Percentiles rank a stretch among this genome's conserved stretches.
These are phyloP conservation scores for Calcarisporium arbuscula DNA, from an alignment of 2,329 filamentous ascomycete genomes.

Conservation along the genomic window DNA sequence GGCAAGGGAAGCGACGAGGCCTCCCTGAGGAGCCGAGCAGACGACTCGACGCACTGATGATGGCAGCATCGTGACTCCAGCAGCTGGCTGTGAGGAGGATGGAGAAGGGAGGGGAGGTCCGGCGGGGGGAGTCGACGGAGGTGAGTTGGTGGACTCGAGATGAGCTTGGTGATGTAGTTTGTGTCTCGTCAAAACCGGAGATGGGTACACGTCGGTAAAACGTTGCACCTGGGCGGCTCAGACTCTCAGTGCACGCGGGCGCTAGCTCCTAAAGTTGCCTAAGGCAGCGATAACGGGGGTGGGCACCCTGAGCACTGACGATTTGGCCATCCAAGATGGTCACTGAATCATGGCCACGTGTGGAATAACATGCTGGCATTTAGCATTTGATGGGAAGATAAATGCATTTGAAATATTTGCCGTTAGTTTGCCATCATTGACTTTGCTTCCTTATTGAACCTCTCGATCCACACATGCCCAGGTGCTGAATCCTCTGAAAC, in stretches of 20 bases:
- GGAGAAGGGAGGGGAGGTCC: conserved; percentile 11
- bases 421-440: too few species aligned
- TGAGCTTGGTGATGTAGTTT: conserved; percentile 27
- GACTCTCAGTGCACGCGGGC: conserved; percentile 8
- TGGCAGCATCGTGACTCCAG: conserved; percentile 42
- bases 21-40: conserved; percentile 38
- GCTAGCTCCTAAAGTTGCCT: conserved; percentile 20
- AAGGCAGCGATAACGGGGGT: conserved; percentile 25
- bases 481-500: too few species aligned
- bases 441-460: too few species aligned
- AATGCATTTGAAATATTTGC: too few species aligned
- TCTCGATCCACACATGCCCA: too few species aligned
- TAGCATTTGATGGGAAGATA: too few species aligned
- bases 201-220: conserved; percentile 29
- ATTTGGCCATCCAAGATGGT: too few species aligned
- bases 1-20: conserved; percentile 35
- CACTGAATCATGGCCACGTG: too few species aligned
- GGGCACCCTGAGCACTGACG: not conserved
- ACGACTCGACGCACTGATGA: conserved; percentile 50
- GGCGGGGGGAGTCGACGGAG: conserved; percentile 10
- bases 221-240: conserved; percentile 17
- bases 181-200: conserved; percentile 27
- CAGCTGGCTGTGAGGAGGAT: conserved; percentile 8
- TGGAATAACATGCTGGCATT: too few species aligned
- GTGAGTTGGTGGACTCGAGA: conserved; percentile 18